Evolutionary conservation across 2,329 filamentous ascomycete species (phyloP).

Genomic region (Penicillium vulpinum): DNA sequence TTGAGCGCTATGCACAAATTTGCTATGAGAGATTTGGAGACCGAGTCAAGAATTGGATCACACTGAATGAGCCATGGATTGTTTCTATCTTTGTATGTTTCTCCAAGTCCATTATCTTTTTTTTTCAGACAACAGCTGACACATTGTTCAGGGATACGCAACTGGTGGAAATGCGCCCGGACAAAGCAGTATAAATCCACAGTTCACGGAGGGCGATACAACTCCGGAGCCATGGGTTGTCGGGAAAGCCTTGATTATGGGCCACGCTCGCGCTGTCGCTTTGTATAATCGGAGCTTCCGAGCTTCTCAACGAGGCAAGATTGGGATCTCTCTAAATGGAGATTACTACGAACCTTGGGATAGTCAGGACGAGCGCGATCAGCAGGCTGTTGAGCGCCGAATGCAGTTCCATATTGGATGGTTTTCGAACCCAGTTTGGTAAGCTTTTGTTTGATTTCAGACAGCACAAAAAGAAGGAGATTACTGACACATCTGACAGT

Average conservation of each 20-base stretch:
- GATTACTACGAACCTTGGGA: constrained; percentile 31
- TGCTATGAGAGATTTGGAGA: constrained; percentile 42
- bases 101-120: not conserved
- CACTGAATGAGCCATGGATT: constrained; percentile 44
- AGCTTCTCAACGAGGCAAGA: constrained; percentile 20
- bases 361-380: constrained; percentile 18
- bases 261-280: constrained; percentile 24
- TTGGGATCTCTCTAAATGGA: constrained; percentile 25
- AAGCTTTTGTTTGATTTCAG: not conserved
- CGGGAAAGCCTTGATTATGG: constrained; percentile 28
- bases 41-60: constrained; percentile 44
- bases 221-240: constrained; percentile 29
- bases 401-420: constrained; percentile 31
- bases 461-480: not conserved
- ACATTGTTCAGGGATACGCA: constrained; percentile 10
- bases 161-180: constrained; percentile 29
- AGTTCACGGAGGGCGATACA: constrained; percentile 18
- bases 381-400: constrained; percentile 25
- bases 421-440: constrained; percentile 34
- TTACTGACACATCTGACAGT: not conserved
- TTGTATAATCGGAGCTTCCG: constrained; percentile 25
- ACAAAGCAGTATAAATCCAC: constrained; percentile 18
- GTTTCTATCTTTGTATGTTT: constrained; percentile 23
- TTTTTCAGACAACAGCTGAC: not conserved
- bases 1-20: constrained; percentile 43